phyloP scores from a whole-genome alignment of 768 basidiomycete genomes.

The Exidia glandulosa region DNA sequence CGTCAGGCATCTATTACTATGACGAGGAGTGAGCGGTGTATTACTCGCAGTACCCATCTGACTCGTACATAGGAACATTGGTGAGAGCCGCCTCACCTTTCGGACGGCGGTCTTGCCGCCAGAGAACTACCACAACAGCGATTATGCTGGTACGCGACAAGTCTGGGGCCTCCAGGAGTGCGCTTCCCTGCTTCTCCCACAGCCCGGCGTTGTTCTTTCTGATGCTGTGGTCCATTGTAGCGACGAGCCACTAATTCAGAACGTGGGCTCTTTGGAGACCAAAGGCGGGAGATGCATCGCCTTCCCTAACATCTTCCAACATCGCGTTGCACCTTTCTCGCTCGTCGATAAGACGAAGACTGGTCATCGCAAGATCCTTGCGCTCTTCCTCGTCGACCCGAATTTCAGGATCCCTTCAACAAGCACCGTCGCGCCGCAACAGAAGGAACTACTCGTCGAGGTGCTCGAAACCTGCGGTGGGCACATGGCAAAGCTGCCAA shows the following conservation, averaged over 20 bases:
- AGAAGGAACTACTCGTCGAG: conserved; percentile 31
- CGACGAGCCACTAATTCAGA: conserved; percentile 3
- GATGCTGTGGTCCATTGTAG: conserved; percentile 9
- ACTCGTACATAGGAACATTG: conserved; percentile 23
- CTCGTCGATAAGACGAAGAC: conserved; percentile 24
- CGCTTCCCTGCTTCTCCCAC: conserved; percentile 10
- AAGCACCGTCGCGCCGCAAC: conserved; percentile 37
- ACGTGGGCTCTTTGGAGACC: conserved; percentile 24
- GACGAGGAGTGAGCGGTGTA: conserved; percentile 5
- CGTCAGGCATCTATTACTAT: conserved; percentile 13
- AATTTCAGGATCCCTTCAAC: conserved; percentile 28
- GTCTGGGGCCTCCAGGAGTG: conserved; percentile 16
- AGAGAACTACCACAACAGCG: conserved; percentile 6
- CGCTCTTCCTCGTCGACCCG: conserved; percentile 32
- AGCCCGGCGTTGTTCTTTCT: neutral
- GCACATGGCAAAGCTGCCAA: conserved; percentile 27
- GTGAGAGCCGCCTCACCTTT: conserved; percentile 19
- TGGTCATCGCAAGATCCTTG: conserved; percentile 30
- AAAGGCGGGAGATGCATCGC: conserved; percentile 22
- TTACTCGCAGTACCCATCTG: conserved; percentile 14
- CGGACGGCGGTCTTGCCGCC: conserved; percentile 18
- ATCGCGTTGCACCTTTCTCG: conserved; percentile 28
- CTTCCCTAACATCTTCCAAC: conserved; percentile 17
- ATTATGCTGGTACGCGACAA: conserved; percentile 18
- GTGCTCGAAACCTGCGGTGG: conserved; percentile 23